Percentiles rank a stretch among this genome's conserved stretches.
These are phyloP conservation scores for Fusarium compactum DNA, from an alignment of 2,329 filamentous ascomycete genomes.

Conservation along the genomic window DNA sequence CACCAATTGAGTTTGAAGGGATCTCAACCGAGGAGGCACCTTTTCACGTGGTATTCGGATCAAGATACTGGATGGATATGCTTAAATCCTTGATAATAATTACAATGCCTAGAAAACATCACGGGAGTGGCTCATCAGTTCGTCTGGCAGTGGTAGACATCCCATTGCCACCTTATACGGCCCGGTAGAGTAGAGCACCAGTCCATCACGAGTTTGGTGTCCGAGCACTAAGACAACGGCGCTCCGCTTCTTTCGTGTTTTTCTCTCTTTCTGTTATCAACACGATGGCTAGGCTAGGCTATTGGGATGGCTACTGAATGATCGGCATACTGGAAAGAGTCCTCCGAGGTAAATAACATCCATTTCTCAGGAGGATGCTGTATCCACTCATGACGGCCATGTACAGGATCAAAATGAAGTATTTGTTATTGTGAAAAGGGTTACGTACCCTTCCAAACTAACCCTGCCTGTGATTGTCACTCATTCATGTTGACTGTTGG, in stretches of 20 bases:
- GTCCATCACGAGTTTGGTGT: background rate
- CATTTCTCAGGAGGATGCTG: background rate
- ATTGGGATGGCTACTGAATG: background rate
- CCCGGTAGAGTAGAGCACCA: background rate
- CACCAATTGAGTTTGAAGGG: background rate
- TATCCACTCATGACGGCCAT: background rate
- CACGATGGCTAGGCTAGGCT: background rate
- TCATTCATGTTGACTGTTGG: background rate
- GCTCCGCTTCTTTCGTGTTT: conserved; percentile 1
- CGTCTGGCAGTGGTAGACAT: background rate
- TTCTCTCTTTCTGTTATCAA: background rate
- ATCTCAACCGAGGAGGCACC: background rate
- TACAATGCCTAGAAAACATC: background rate
- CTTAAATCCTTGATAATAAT: background rate
- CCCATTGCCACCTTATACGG: background rate
- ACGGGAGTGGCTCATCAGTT: background rate
- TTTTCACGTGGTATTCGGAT: background rate
- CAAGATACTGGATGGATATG: background rate
- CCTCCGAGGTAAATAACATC: background rate
- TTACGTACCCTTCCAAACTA: background rate
- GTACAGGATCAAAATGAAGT: background rate
- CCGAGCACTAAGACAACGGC: background rate
- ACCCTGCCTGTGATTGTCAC: background rate
- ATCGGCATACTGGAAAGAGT: background rate
- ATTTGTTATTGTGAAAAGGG: background rate